Percentiles rank a stretch among this genome's conserved stretches.
phyloP scores from a whole-genome alignment of 83 land plant genomes.

The Isoetes engelmannii region DNA sequence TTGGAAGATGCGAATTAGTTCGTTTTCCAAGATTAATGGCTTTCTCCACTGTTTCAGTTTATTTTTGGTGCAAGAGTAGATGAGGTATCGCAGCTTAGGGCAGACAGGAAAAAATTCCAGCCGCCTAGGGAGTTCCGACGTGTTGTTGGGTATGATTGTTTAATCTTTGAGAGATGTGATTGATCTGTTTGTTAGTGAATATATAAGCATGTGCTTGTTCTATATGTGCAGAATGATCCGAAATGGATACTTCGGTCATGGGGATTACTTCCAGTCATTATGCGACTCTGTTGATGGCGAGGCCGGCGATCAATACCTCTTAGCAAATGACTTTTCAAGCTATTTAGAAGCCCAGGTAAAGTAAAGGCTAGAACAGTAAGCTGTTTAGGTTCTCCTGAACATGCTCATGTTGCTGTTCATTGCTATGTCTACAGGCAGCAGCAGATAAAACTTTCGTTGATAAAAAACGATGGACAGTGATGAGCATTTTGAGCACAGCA shows the following conservation, averaged over 20 bases:
- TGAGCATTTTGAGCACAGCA: conserved; percentile 72
- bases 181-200: neutral
- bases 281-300: conserved; percentile 52
- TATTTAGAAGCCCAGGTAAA: conserved; percentile 69
- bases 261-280: conserved; percentile 58
- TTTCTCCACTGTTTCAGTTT: conserved; percentile 34
- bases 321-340: conserved; percentile 56
- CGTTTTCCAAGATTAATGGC: neutral
- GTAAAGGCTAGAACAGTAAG: neutral
- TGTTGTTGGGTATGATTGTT: conserved; percentile 45
- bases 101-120: conserved; percentile 33
- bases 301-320: conserved; percentile 48
- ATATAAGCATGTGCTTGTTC: neutral
- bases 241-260: conserved; percentile 52
- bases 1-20: too few relatives aligned
- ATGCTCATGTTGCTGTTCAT: neutral
- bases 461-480: conserved; percentile 51
- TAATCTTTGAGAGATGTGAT: neutral
- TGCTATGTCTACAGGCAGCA: conserved; percentile 40
- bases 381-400: neutral
- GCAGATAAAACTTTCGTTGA: conserved; percentile 62
- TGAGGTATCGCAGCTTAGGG: conserved; percentile 50
- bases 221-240: conserved; percentile 55
- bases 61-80: conserved; percentile 54
- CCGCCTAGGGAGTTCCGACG: conserved; percentile 55